Conservation (phyloP, 2,329 filamentous ascomycete genomes). For the Epichloe scottii region DNA sequence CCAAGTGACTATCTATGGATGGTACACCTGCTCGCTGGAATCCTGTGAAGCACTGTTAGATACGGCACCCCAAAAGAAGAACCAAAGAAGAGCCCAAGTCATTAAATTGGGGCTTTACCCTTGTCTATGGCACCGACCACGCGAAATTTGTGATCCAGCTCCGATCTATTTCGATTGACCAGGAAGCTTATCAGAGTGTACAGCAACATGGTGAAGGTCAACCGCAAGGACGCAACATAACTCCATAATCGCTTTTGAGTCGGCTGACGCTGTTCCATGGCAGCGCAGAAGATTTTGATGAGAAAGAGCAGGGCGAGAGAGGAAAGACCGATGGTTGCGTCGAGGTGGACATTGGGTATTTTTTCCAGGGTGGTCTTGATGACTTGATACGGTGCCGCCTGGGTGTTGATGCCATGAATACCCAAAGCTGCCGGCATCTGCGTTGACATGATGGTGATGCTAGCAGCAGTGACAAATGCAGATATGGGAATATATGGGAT, state of each 20-base stretch:
- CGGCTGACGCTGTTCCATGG: conserved; percentile 48
- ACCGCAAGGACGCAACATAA: conserved; percentile 60
- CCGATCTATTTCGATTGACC: conserved; percentile 41
- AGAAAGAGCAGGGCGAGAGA: conserved; percentile 54
- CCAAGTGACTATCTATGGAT: conserved; percentile 38
- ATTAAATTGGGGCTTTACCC: conserved; percentile 24
- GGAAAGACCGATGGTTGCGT: conserved; percentile 61
- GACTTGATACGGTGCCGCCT: conserved; percentile 31
- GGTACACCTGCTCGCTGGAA: conserved; percentile 54
- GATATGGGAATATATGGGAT: conserved; percentile 37
- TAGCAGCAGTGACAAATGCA: conserved; percentile 37
- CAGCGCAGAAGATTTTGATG: conserved; percentile 47
- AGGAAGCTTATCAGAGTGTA: conserved; percentile 65
- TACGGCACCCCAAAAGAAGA: background rate
- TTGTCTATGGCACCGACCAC: conserved; percentile 54
- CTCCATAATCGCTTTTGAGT: conserved; percentile 52
- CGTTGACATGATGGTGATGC: conserved; percentile 36
- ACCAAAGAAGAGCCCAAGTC: background rate
- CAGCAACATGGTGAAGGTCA: conserved; percentile 62
- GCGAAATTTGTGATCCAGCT: conserved; percentile 40
- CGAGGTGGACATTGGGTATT: conserved; percentile 36
- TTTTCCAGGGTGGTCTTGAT: conserved; percentile 30
- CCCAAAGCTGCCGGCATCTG: conserved; percentile 33
- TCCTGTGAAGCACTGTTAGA: conserved; percentile 25
- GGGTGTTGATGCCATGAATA: conserved; percentile 30